Evolutionary conservation across 2,329 filamentous ascomycete genomes (phyloP).

Genomic region (Penicillium freii): DNA sequence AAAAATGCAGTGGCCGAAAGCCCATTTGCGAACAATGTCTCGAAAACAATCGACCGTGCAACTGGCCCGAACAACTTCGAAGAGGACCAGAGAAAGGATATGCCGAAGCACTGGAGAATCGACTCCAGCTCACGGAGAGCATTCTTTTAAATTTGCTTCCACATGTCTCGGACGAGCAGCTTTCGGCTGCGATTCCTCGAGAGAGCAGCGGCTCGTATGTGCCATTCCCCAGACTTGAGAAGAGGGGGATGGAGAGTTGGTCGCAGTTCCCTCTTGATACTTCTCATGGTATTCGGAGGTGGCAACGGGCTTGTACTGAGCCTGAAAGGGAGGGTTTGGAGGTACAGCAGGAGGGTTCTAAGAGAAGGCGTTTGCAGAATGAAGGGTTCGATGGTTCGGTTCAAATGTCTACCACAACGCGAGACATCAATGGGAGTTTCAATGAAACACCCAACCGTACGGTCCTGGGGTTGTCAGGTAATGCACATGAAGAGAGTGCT

Average conservation of each 20-base stretch:
- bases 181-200: conserved; percentile 25
- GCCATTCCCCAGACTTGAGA: conserved; percentile 26
- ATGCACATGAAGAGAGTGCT: neutral
- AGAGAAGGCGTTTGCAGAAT: neutral
- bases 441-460: neutral
- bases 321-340: neutral
- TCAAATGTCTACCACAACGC: neutral
- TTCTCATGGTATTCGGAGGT: conserved; percentile 35
- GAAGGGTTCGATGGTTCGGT: neutral
- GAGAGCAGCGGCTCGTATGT: conserved; percentile 13
- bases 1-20: conserved; percentile 39
- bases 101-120: conserved; percentile 45
- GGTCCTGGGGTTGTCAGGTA: neutral
- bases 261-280: conserved; percentile 37
- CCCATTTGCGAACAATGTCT: conserved; percentile 39
- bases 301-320: conserved; percentile 33
- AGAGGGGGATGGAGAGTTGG: conserved; percentile 41
- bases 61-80: conserved; percentile 42
- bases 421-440: neutral
- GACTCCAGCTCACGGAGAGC: conserved; percentile 44
- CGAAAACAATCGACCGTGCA: conserved; percentile 34
- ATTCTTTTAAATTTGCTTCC: conserved; percentile 41
- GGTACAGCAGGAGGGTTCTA: neutral
- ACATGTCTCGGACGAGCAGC: conserved; percentile 33
- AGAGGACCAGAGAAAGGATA: conserved; percentile 50